phyloP scores from a whole-genome alignment of 108 stramenopile genomes.

The Nannochloropsis salina region DNA sequence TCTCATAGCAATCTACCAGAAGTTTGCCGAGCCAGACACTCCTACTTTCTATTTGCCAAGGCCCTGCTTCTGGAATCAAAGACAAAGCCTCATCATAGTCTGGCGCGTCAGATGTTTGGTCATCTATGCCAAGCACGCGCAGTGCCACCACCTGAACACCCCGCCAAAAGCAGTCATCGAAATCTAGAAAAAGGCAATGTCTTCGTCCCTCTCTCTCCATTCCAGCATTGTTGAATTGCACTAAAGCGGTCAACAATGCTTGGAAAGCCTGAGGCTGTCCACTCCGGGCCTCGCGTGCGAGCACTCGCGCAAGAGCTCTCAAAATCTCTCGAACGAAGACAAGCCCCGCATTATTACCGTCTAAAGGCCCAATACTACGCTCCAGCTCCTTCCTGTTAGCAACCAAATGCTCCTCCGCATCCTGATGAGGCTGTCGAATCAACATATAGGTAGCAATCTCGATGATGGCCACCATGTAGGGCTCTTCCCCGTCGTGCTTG shows the following conservation, averaged over 20 bases:
- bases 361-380: background rate
- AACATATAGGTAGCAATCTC: background rate
- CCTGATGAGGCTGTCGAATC: background rate
- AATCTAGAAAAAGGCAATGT: background rate
- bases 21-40: background rate
- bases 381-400: background rate
- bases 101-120: background rate
- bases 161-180: background rate
- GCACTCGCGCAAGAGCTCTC: background rate
- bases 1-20: background rate
- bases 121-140: background rate
- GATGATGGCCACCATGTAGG: background rate
- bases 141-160: conserved; percentile 11
- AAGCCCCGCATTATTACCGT: background rate
- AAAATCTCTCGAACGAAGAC: background rate
- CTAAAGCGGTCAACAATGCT: conserved; percentile 2
- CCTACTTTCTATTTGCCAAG: background rate
- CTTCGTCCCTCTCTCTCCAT: background rate
- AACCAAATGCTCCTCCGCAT: background rate
- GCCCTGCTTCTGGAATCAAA: background rate
- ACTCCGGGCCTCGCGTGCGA: background rate
- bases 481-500: conserved; percentile 8
- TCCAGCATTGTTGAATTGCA: background rate
- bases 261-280: background rate
- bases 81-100: background rate